Conservation (phyloP, 495 filamentous ascomycete species). For the Penicillium dipodomyicola region DNA sequence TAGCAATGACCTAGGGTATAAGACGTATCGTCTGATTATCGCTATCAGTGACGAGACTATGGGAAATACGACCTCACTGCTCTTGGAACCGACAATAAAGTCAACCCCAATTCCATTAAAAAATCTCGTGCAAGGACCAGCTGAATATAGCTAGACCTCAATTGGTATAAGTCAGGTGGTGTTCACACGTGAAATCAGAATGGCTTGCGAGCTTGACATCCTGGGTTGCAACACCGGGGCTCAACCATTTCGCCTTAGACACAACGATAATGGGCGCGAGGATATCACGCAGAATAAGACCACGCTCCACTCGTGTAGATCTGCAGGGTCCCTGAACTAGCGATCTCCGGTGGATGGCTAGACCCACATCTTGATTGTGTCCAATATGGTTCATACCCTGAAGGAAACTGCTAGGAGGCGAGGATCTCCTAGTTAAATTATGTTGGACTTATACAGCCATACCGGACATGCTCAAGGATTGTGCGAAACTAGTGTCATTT, state of each 20-base stretch:
- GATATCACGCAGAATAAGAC: too few species aligned
- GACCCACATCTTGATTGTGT: conserved; percentile 31
- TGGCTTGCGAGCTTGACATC: background rate
- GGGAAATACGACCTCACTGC: background rate
- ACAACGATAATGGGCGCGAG: too few species aligned
- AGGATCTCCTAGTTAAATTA: conserved; percentile 21
- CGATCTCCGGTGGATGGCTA: conserved; percentile 28
- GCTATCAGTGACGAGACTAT: too few species aligned
- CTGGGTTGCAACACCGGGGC: background rate
- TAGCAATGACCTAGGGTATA: too few species aligned
- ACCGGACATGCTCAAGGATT: background rate
- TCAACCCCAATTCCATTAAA: background rate
- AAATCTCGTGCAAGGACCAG: background rate
- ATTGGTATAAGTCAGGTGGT: too few species aligned
- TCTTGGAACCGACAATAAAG: background rate
- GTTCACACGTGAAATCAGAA: too few species aligned
- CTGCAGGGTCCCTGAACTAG: background rate
- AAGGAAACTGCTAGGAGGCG: conserved; percentile 15
- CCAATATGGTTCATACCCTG: conserved; percentile 25
- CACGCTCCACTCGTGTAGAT: background rate
- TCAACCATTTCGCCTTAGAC: background rate
- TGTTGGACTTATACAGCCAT: conserved; percentile 19
- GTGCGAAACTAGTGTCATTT: background rate
- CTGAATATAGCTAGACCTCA: background rate
- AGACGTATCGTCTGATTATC: too few species aligned